A percentile compares a stretch with the other conserved stretches of the same genome.
These are phyloP conservation scores for Fusarium sp. DNA, from an alignment of 2,329 filamentous ascomycete genomes.

Conservation along the genomic window DNA sequence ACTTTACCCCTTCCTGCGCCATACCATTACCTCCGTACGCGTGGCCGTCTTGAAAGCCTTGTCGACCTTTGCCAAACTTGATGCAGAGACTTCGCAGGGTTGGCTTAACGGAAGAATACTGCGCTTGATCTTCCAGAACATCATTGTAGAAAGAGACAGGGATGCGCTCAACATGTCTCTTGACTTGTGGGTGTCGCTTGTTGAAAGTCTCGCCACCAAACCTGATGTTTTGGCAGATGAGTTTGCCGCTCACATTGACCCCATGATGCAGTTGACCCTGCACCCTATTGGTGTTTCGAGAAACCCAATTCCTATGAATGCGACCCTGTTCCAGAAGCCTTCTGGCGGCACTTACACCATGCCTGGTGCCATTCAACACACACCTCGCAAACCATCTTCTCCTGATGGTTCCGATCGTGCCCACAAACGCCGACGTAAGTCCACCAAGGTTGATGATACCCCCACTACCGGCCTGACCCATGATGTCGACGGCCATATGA, in stretches of 20 bases:
- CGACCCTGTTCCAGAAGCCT: constrained; percentile 88
- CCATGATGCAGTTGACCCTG: constrained; percentile 85
- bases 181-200: constrained; percentile 85
- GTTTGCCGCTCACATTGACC: constrained; percentile 78
- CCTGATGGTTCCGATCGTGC: constrained; percentile 69
- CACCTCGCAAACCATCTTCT: constrained; percentile 61
- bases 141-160: constrained; percentile 90
- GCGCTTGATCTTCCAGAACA: constrained; percentile 91
- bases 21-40: constrained; percentile 96
- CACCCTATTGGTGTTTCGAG: constrained; percentile 93
- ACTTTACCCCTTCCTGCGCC: constrained; percentile 93
- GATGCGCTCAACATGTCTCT: constrained; percentile 84
- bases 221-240: constrained; percentile 75
- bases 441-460: constrained; percentile 81
- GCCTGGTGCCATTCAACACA: constrained; percentile 57
- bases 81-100: constrained; percentile 80
- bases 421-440: constrained; percentile 82
- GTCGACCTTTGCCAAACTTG: constrained; percentile 90
- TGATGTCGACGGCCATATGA: constrained; percentile 97
- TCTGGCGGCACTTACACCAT: constrained; percentile 85
- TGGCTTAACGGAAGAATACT: constrained; percentile 94
- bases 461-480: constrained; percentile 76
- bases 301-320: constrained; percentile 92
- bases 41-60: constrained; percentile 92
- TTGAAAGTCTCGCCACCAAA: constrained; percentile 73